Conservation (phyloP, 106 monocot genomes). For the Acorus gramineus region DNA sequence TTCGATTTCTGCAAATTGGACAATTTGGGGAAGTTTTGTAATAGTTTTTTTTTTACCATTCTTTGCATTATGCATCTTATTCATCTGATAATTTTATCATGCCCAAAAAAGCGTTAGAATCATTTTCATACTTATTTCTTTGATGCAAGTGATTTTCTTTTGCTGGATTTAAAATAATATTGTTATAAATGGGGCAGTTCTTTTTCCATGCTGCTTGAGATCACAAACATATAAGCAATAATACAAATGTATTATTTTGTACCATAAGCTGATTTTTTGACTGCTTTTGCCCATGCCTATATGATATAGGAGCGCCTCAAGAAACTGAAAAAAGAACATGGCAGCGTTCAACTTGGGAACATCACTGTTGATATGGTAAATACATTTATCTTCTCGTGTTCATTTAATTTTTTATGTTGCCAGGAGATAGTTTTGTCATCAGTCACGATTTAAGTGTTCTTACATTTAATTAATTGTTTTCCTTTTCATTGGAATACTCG, state of each 20-base stretch:
- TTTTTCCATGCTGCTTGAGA: background rate
- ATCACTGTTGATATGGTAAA: constrained; percentile 89
- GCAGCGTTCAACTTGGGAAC: constrained; percentile 89
- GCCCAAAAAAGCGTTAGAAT: too few species aligned
- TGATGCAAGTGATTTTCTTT: too few species aligned
- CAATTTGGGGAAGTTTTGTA: too few species aligned
- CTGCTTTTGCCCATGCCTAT: too few species aligned
- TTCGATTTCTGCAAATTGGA: too few species aligned
- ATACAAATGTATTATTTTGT: too few species aligned
- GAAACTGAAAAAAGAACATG: constrained; percentile 80
- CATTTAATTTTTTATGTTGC: background rate
- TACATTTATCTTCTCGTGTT: background rate
- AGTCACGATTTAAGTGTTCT: background rate
- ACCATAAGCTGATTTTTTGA: too few species aligned
- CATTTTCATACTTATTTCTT: too few species aligned
- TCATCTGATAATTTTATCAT: background rate
- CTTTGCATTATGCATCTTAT: background rate
- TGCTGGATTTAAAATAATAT: too few species aligned
- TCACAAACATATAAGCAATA: background rate
- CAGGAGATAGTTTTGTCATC: background rate
- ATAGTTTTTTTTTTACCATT: background rate
- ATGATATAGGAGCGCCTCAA: constrained; percentile 76
- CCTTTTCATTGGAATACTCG: background rate
- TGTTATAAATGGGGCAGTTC: background rate
- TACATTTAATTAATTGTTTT: background rate